Percentiles rank a stretch among this genome's conserved stretches.
phyloP scores from a whole-genome alignment of 73 alveolate genomes.

The Stentor roeselii region DNA sequence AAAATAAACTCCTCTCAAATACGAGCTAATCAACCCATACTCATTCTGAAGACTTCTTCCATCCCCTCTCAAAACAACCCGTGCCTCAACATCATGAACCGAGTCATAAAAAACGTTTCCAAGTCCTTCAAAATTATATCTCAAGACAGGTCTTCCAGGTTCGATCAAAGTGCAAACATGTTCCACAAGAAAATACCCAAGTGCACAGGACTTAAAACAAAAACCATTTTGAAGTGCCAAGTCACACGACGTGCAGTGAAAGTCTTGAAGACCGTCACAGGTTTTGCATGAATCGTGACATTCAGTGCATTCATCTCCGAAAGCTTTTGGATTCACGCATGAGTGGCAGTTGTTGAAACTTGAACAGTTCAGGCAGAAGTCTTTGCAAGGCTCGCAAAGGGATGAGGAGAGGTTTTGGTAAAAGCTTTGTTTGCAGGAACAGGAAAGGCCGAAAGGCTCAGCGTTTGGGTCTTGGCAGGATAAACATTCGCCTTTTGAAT shows the following conservation, averaged over 20 bases:
- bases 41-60: background rate
- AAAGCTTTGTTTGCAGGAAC: background rate
- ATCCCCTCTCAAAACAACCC: background rate
- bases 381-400: background rate
- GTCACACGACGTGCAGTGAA: background rate
- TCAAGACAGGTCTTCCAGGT: background rate
- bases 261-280: background rate
- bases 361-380: background rate
- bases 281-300: background rate
- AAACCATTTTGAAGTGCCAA: background rate
- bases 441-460: too few species aligned
- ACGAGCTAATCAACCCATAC: background rate
- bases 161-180: background rate
- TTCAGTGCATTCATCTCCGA: background rate
- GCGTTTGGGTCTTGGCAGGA: too few species aligned
- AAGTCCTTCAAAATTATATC: background rate
- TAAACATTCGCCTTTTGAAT: too few species aligned
- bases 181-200: background rate
- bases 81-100: background rate
- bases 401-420: background rate
- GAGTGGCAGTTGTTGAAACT: background rate
- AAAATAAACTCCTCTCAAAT: background rate
- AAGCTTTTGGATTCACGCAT: background rate
- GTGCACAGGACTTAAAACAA: background rate
- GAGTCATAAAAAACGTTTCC: background rate